phyloP scores from a whole-genome alignment of 441 rosid species.

The Omphalea diandra region DNA sequence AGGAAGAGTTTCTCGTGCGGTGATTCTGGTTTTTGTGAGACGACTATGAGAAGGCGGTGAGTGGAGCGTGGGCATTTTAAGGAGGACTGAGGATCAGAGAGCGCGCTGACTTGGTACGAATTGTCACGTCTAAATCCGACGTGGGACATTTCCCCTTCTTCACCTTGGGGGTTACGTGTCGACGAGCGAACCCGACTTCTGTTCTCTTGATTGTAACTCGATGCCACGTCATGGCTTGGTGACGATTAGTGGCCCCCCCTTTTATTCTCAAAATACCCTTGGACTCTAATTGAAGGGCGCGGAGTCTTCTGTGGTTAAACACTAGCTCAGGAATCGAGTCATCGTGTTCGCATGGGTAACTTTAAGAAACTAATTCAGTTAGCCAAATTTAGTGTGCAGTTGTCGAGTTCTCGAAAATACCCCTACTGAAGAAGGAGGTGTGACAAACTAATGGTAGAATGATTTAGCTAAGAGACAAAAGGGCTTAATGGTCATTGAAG shows the following conservation, averaged over 20 bases:
- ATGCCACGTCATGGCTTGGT: constrained; percentile 27
- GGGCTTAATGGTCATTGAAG: constrained; percentile 17
- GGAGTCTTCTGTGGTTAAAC: too few species aligned
- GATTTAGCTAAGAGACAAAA: neutral
- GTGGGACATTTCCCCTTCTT: too few species aligned
- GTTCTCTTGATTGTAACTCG: constrained; percentile 2
- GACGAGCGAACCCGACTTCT: constrained; percentile 4
- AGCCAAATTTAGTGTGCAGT: neutral
- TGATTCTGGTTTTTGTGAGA: constrained; percentile 12
- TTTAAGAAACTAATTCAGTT: constrained; percentile 13
- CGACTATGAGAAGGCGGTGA: constrained; percentile 15
- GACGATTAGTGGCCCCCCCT: constrained; percentile 7
- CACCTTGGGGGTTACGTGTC: constrained; percentile 30
- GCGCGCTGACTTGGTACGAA: constrained; percentile 23
- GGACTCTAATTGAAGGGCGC: neutral
- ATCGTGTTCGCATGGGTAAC: constrained; percentile 19
- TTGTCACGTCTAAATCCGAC: constrained; percentile 40
- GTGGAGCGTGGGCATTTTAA: constrained; percentile 12
- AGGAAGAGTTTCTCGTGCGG: neutral
- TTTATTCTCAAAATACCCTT: constrained; percentile 26
- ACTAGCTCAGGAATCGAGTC: neutral
- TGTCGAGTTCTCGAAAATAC: neutral
- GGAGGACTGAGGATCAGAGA: constrained; percentile 3
- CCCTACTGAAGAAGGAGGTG: neutral
- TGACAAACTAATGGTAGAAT: neutral